Percentiles rank a stretch among this genome's conserved stretches.
These are phyloP conservation scores for Pistacia vera DNA, from an alignment of 345 rosid genomes.

Conservation along the genomic window DNA sequence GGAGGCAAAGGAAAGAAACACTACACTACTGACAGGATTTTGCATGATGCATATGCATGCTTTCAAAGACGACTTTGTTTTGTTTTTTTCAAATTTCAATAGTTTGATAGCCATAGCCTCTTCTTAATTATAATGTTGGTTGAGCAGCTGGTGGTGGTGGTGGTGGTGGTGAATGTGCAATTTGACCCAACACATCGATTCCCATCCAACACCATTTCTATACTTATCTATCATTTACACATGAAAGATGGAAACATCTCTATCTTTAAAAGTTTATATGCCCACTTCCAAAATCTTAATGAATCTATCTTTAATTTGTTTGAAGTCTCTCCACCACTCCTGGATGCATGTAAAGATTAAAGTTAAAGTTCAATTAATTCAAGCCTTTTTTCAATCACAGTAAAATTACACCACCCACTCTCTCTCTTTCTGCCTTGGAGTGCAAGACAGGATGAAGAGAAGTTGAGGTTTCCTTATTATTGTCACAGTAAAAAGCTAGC, in stretches of 20 bases:
- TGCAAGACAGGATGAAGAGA: not conserved
- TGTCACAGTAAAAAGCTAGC: not conserved
- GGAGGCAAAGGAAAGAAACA: conserved; percentile 42
- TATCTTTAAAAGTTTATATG: conserved; percentile 21
- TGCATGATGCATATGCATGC: not conserved
- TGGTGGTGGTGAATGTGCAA: conserved; percentile 15
- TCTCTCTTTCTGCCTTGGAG: not conserved
- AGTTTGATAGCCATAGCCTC: not conserved
- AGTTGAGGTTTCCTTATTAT: conserved; percentile 9
- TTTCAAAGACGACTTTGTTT: not conserved
- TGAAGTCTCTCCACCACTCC: conserved; percentile 33
- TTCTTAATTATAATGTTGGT: conserved; percentile 28
- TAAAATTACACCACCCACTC: conserved; percentile 2
- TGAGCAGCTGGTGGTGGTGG: conserved; percentile 16
- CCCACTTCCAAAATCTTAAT: conserved; percentile 24
- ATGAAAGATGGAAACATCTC: conserved; percentile 19
- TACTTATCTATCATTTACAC: not conserved
- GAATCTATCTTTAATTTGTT: conserved; percentile 21
- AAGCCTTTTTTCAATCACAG: conserved; percentile 15
- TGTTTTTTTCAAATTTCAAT: not conserved
- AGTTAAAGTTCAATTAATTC: conserved; percentile 12
- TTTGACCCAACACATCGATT: conserved; percentile 30
- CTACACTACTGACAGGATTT: conserved; percentile 21
- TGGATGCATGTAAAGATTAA: not conserved
- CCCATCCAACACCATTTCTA: conserved; percentile 13